These are phyloP conservation scores for Chalaropsis thielavioides DNA, from an alignment of 2,329 filamentous ascomycete species.

Conservation along the genomic window DNA sequence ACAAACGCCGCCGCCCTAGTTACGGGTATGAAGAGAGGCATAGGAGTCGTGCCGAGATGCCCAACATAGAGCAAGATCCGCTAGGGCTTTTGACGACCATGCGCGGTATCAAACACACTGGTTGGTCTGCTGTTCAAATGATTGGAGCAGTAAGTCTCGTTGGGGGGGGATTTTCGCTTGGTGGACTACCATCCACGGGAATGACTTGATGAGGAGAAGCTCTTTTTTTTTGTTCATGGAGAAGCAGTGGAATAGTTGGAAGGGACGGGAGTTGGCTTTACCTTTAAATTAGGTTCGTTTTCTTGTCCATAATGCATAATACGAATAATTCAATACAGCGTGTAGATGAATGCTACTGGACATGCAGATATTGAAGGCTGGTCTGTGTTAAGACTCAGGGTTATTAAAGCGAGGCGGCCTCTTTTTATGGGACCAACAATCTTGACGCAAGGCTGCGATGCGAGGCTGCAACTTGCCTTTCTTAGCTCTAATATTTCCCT, in stretches of 20 bases:
- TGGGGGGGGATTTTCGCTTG: constrained; percentile 12
- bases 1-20: not conserved
- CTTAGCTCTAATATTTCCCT: not conserved
- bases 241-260: not conserved
- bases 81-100: constrained; percentile 11
- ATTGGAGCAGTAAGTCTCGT: constrained; percentile 13
- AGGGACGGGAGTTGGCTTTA: no score
- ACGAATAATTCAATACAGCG: no score
- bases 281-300: no score
- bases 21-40: constrained; percentile 3
- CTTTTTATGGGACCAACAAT: not conserved
- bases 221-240: not conserved
- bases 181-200: not conserved
- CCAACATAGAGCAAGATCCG: constrained; percentile 14
- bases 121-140: constrained; percentile 17
- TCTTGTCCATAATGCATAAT: no score
- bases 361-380: no score
- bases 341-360: no score
- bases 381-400: no score
- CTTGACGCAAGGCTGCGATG: not conserved
- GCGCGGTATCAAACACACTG: constrained; percentile 10
- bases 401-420: not conserved
- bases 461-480: constrained; percentile 2
- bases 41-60: not conserved
- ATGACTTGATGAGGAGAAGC: not conserved